Evolutionary conservation across 139 green algal species (phyloP).

Genomic region (Ettlia oleoabundans): DNA sequence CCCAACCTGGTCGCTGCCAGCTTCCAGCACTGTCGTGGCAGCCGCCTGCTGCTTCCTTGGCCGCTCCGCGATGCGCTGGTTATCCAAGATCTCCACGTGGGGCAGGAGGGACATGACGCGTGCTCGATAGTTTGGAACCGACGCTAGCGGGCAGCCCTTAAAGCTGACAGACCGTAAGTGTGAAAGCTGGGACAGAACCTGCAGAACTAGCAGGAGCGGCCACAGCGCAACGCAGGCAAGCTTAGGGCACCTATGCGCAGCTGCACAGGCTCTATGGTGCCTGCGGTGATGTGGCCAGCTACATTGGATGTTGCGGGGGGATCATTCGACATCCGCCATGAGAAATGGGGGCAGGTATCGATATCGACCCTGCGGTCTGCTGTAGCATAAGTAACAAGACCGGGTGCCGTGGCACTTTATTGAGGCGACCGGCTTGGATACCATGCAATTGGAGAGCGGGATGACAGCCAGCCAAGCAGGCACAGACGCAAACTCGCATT

Average conservation of each 20-base stretch:
- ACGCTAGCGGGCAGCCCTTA: conserved; percentile 42
- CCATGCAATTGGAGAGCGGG: not conserved
- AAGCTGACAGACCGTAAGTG: conserved; percentile 39
- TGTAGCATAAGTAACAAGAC: conserved; percentile 6
- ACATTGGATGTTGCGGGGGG: conserved; percentile 8
- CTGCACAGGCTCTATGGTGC: not conserved
- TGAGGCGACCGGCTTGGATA: conserved; percentile 1
- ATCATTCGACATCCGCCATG: conserved; percentile 11
- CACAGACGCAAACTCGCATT: too few species aligned
- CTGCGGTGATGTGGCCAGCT: not conserved
- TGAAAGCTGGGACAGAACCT: conserved; percentile 43
- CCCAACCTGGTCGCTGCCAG: too few species aligned
- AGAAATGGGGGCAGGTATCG: not conserved
- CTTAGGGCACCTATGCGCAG: not conserved
- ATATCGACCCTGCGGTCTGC: conserved; percentile 24
- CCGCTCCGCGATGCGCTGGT: conserved; percentile 24
- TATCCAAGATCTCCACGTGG: conserved; percentile 49
- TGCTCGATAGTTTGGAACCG: conserved; percentile 14
- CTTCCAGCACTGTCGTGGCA: too few species aligned
- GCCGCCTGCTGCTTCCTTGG: conserved; percentile 6
- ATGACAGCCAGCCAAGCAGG: not conserved
- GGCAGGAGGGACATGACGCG: conserved; percentile 29
- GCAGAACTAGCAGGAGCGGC: too few species aligned
- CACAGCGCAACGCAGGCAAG: not conserved
- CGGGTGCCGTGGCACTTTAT: not conserved